phyloP scores from a whole-genome alignment of 768 basidiomycete genomes.

The Sistotremastrum suecicum region DNA sequence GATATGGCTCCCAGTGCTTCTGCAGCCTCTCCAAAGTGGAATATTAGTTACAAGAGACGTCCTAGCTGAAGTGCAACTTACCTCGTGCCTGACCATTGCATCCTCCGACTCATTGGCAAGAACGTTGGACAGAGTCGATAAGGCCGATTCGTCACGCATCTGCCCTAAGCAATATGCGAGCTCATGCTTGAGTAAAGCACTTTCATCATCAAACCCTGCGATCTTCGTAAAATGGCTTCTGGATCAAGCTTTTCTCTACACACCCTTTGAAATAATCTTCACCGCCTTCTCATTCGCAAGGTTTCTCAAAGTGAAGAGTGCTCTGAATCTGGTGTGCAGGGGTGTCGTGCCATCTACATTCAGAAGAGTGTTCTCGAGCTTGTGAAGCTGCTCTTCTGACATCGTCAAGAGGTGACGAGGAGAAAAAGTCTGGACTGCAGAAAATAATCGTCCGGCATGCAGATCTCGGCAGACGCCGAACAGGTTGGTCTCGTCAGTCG shows the following conservation, averaged over 20 bases:
- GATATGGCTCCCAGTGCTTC: conserved; percentile 97
- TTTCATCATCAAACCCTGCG: conserved; percentile 72
- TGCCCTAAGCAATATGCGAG: conserved; percentile 96
- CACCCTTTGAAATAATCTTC: conserved; percentile 74
- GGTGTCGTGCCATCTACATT: conserved; percentile 59
- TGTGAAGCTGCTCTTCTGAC: conserved; percentile 39
- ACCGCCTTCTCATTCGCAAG: conserved; percentile 70
- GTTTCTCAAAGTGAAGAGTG: conserved; percentile 85
- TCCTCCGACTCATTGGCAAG: conserved; percentile 59
- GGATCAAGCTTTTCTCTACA: conserved; percentile 6
- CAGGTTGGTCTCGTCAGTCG: too few relatives aligned
- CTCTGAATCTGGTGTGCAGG: conserved; percentile 78
- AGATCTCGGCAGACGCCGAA: too few relatives aligned
- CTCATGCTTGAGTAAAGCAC: conserved; percentile 90
- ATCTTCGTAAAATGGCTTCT: conserved; percentile 5
- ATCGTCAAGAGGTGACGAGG: too few relatives aligned
- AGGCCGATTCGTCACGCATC: conserved; percentile 56
- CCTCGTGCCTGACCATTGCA: conserved; percentile 98
- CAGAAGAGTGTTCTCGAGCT: conserved; percentile 65
- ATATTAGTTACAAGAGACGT: not conserved
- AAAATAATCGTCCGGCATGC: too few relatives aligned
- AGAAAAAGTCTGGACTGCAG: too few relatives aligned
- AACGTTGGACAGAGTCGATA: conserved; percentile 67
- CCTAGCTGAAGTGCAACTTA: conserved; percentile 16
- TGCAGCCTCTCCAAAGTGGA: conserved; percentile 52